Percentiles rank a stretch among this genome's conserved stretches.
These are phyloP conservation scores for Penicillium cinerascens DNA, from an alignment of 495 filamentous ascomycete genomes.

Conservation along the genomic window DNA sequence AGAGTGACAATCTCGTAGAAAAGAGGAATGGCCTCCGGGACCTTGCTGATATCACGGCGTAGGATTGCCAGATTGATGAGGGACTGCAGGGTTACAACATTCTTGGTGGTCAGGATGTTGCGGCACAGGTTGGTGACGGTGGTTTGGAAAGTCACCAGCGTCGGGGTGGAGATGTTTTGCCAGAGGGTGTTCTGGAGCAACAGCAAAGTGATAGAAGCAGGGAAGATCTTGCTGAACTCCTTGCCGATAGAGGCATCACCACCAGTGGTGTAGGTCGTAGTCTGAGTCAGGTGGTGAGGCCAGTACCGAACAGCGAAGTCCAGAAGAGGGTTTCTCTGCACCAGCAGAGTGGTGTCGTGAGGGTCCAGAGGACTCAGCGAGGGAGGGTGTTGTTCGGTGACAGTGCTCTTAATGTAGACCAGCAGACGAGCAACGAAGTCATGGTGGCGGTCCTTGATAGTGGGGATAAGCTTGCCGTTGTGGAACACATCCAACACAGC, in stretches of 20 bases:
- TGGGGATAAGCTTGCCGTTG: slow-evolving; percentile 25
- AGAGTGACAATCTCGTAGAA: slow-evolving; percentile 26
- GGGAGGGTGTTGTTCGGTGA: slow-evolving; percentile 28
- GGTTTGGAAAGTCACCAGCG: slow-evolving; percentile 21
- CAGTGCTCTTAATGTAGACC: slow-evolving; percentile 27
- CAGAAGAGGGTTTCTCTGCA: slow-evolving; percentile 27
- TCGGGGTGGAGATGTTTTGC: slow-evolving; percentile 28
- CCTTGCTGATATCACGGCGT: slow-evolving; percentile 16
- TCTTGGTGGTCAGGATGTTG: slow-evolving; percentile 24
- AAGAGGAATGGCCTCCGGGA: slow-evolving; percentile 13
- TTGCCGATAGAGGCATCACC: slow-evolving; percentile 24
- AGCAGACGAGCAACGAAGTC: slow-evolving; percentile 31
- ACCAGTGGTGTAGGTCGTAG: slow-evolving; percentile 23
- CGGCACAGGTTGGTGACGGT: slow-evolving; percentile 27
- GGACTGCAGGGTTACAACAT: slow-evolving; percentile 22
- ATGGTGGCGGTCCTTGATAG: slow-evolving; percentile 29
- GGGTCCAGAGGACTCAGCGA: slow-evolving; percentile 25
- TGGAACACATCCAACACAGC: slow-evolving; percentile 29
- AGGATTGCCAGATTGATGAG: slow-evolving; percentile 24
- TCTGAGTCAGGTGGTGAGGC: slow-evolving; percentile 28
- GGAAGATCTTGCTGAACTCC: slow-evolving; percentile 28
- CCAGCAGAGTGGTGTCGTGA: slow-evolving; percentile 14
- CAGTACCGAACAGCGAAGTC: slow-evolving; percentile 40
- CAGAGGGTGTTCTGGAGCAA: slow-evolving; percentile 32
- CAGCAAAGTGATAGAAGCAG: slow-evolving; percentile 22